Percentiles rank a stretch among this genome's conserved stretches.
phyloP scores from a whole-genome alignment of 441 rosid species.

The Gossypium lobatum region DNA sequence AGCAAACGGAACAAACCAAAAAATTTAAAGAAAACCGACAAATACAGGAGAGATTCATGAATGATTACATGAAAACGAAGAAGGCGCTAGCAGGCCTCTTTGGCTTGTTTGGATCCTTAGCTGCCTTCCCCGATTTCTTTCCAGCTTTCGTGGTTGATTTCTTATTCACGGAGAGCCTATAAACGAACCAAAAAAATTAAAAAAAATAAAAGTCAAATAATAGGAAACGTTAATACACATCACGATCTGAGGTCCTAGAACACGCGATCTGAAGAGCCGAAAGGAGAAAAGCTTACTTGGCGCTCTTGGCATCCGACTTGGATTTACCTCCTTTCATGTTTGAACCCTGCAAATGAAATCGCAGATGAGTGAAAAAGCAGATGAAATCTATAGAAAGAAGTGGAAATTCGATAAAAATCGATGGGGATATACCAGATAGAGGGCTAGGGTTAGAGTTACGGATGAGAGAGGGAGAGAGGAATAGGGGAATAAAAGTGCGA shows the following conservation, averaged over 20 bases:
- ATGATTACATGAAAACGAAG: conserved; percentile 85
- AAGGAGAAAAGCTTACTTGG: conserved; percentile 40
- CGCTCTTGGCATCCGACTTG: conserved; percentile 57
- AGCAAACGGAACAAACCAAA: not conserved
- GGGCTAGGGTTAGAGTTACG: conserved; percentile 20
- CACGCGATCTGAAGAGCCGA: not conserved
- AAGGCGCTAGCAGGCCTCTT: conserved; percentile 97
- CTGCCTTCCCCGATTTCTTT: conserved; percentile 51
- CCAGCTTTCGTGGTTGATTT: conserved; percentile 26
- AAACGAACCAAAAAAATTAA: not conserved
- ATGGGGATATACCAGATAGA: conserved; percentile 25
- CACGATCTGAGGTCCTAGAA: conserved; percentile 30
- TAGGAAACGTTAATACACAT: not conserved
- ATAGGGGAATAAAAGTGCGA: not conserved
- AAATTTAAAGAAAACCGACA: not conserved
- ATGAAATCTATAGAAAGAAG: not conserved
- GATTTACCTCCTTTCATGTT: conserved; percentile 89
- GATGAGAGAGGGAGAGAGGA: not conserved
- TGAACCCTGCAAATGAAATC: conserved; percentile 35
- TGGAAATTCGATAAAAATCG: not conserved
- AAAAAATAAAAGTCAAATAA: not conserved
- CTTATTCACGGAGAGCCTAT: conserved; percentile 42
- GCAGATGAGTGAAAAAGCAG: conserved; percentile 27
- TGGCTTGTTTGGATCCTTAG: conserved; percentile 87
- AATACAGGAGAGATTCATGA: not conserved